Base-by-base conservation (phyloP, 441 rosid species). In the Brassica hybrid region DNA sequence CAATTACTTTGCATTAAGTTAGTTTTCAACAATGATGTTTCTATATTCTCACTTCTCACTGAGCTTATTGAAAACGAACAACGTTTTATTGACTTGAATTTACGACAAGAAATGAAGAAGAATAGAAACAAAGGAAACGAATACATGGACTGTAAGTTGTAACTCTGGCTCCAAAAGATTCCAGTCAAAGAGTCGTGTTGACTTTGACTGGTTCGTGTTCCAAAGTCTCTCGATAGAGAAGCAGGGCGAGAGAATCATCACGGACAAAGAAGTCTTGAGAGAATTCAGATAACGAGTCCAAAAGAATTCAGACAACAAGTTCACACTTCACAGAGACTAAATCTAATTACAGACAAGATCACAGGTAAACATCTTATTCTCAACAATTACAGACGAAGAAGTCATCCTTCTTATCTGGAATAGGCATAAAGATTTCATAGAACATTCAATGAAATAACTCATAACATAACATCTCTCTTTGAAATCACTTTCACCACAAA, bases 371-470 rank as follows among this genome's bases (percentile, higher is more conserved):
- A 69, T 60, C 7, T 10, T 62, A 10, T 25, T 8, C 17, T 59
- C 19, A 58, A 67, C 11, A 60, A 3, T 14, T n/a, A 48, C 2
- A 48, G 17, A 48, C 2, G 50, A 43, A 12, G 5, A 48, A 48
- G 14, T 16, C 14, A 50, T 50, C 21, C 58, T 52, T 52, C n/a
- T 12, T 0, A 16, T 52, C 17, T 32, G 9, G 12, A 62, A 70
- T 16, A 7, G 16, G 60, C 16, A 76, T 0, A 63, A 4, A 64
- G 57, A 59, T n/a, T 65, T 16, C 32, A 16, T 34, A 62, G 11
- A 19, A 74, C 12, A 81, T 83, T 79, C 78, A 88, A 83, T 82
- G 75, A 90, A 87, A 81, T 87, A 88, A 86, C 85, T 65, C 73
- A 79, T 76, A 79, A 57, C 48, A 81, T 80, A 84, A 68, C 66